These are phyloP conservation scores for Castanea sativa DNA, from an alignment of 306 rosid genomes.

Conservation along the genomic window DNA sequence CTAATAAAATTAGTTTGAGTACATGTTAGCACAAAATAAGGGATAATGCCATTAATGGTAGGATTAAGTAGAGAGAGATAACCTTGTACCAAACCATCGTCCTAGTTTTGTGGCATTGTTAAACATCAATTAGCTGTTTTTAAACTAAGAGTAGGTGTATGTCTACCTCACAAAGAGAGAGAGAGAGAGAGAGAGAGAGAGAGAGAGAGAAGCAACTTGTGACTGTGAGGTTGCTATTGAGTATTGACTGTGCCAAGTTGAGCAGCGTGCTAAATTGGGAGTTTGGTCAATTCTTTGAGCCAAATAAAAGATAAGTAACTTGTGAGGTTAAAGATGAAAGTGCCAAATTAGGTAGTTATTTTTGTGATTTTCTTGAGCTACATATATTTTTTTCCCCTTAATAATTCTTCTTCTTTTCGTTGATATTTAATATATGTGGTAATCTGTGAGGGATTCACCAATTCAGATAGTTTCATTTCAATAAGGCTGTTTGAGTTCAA, in stretches of 20 bases:
- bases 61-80: conserved; percentile 4
- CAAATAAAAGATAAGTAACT: background rate
- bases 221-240: conserved; percentile 12
- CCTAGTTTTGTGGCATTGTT: conserved; percentile 13
- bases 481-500: too few species aligned
- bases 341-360: background rate
- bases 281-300: conserved; percentile 7
- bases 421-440: too few species aligned
- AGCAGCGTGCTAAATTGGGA: conserved; percentile 22
- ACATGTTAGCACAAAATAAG: conserved; percentile 14
- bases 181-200: background rate
- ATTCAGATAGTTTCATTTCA: too few species aligned
- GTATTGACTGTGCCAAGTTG: conserved; percentile 15
- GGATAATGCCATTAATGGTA: background rate
- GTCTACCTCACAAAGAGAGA: conserved; percentile 3
- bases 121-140: conserved; percentile 24
- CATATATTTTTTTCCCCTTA: too few species aligned
- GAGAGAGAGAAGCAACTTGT: background rate
- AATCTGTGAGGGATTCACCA: too few species aligned
- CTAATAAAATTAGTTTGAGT: background rate
- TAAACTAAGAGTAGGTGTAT: conserved; percentile 21
- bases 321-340: conserved; percentile 1
- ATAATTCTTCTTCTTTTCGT: too few species aligned
- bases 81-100: background rate
- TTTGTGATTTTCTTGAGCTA: background rate